A percentile compares a stretch with the other conserved stretches of the same genome.
phyloP scores from a whole-genome alignment of 75 land plant genomes.

The Pinus albicaulis region DNA sequence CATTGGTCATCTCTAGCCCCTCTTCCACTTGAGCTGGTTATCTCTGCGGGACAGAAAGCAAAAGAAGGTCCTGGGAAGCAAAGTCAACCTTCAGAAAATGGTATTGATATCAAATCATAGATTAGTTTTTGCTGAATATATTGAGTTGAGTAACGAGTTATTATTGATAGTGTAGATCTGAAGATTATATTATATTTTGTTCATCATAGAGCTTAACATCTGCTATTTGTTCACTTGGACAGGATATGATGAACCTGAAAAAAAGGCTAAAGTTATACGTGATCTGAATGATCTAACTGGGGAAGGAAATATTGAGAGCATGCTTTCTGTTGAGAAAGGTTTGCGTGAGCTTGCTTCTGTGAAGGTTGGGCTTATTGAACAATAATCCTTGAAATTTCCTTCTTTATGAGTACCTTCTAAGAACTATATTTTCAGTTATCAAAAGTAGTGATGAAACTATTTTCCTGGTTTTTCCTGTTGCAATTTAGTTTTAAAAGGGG shows the following conservation, averaged over 20 bases:
- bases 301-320: constrained; percentile 97
- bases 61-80: constrained; percentile 62
- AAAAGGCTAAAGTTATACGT: constrained; percentile 34
- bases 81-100: constrained; percentile 21
- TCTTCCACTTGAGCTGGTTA: constrained; percentile 88
- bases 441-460: neutral
- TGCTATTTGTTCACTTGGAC: neutral
- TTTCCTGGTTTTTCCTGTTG: neutral
- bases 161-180: neutral
- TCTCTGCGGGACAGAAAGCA: constrained; percentile 91
- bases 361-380: constrained; percentile 51
- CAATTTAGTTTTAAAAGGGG: neutral
- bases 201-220: neutral
- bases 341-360: constrained; percentile 85
- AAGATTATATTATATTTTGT: neutral
- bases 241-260: constrained; percentile 36
- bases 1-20: constrained; percentile 96
- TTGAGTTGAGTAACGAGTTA: neutral
- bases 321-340: constrained; percentile 94
- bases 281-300: constrained; percentile 82
- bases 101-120: neutral
- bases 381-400: neutral
- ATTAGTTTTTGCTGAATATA: neutral
- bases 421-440: neutral
- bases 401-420: neutral